phyloP scores from a whole-genome alignment of 169 alveolate genomes.

The Plasmodium gaboni region DNA sequence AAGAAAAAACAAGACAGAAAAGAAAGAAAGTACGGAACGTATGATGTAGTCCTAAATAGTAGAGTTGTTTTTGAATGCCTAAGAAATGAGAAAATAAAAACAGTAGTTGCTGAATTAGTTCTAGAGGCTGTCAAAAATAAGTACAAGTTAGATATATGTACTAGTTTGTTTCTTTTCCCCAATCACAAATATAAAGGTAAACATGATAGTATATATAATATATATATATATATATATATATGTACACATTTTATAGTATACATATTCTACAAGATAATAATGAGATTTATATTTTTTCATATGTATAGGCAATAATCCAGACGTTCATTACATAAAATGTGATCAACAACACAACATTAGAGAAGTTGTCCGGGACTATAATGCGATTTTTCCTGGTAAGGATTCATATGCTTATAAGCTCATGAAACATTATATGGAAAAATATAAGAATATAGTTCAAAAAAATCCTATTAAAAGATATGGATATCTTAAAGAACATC shows the following conservation, averaged over 20 bases:
- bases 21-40: conserved; percentile 71
- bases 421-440: background rate
- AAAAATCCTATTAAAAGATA: background rate
- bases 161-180: conserved; percentile 66
- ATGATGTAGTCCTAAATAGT: conserved; percentile 71
- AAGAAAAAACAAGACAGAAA: conserved; percentile 71
- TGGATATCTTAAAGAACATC: conserved; percentile 19
- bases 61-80: conserved; percentile 56
- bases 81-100: conserved; percentile 57
- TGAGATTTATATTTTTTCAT: conserved; percentile 3
- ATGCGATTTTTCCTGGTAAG: no score
- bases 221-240: background rate
- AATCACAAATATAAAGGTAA: conserved; percentile 75
- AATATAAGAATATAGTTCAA: background rate
- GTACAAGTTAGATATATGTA: conserved; percentile 66
- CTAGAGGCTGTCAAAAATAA: conserved; percentile 73
- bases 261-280: background rate
- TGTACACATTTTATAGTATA: background rate
- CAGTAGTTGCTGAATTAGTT: conserved; percentile 70
- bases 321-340: conserved; percentile 64
- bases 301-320: conserved; percentile 48
- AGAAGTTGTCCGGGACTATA: conserved; percentile 17
- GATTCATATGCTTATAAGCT: no score
- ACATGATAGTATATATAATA: background rate
- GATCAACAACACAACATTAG: conserved; percentile 75